Evolutionary conservation across 1,139 yeast genomes (phyloP).

Genomic region (Citeromyces hawaiiensis): DNA sequence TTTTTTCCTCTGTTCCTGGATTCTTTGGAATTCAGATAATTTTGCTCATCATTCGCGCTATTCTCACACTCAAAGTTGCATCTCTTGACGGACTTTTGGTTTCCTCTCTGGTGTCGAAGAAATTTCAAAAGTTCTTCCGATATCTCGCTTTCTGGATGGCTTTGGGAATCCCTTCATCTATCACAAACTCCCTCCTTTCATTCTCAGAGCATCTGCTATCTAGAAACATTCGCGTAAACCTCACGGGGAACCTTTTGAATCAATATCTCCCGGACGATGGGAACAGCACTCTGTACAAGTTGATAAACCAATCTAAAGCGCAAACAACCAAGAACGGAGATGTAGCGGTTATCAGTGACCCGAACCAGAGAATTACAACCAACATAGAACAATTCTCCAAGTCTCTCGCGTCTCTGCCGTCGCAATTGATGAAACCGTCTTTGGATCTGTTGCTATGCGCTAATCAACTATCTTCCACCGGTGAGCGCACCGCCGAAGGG

Average conservation of each 20-base stretch:
- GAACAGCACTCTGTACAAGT: conserved; percentile 18
- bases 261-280: conserved; percentile 54
- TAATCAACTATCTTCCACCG: conserved; percentile 58
- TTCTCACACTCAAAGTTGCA: conserved; percentile 73
- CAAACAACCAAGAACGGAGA: conserved; percentile 7
- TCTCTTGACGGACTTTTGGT: conserved; percentile 79
- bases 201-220: conserved; percentile 65
- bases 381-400: conserved; percentile 67
- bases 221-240: conserved; percentile 46
- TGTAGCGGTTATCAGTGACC: conserved; percentile 35
- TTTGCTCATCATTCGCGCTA: conserved; percentile 55
- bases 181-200: conserved; percentile 60
- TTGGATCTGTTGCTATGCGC: conserved; percentile 76
- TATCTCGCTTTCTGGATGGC: conserved; percentile 70
- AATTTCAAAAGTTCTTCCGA: conserved; percentile 48
- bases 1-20: conserved; percentile 11
- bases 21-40: conserved; percentile 43
- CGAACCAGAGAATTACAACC: conserved; percentile 73
- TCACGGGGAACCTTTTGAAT: conserved; percentile 52
- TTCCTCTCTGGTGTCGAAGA: conserved; percentile 66
- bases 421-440: conserved; percentile 79
- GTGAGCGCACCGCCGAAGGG: conserved; percentile 77
- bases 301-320: conserved; percentile 9
- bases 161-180: conserved; percentile 77
- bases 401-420: conserved; percentile 64